These are phyloP conservation scores for Claviceps sp. DNA, from an alignment of 2,329 filamentous ascomycete species.

Conservation along the genomic window DNA sequence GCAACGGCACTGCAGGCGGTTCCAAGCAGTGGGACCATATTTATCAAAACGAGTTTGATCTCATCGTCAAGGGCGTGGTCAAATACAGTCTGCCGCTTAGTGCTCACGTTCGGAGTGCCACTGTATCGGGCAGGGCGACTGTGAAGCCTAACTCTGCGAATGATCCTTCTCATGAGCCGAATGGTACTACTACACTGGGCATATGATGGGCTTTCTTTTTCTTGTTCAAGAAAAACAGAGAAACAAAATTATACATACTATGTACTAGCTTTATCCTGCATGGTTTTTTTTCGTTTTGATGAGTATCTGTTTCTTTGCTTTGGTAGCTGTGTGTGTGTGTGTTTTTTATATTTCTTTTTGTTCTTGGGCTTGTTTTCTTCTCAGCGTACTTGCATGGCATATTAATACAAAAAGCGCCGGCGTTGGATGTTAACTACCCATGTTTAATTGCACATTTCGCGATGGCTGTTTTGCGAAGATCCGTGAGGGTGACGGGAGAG, in stretches of 20 bases:
- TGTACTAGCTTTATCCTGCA: background rate
- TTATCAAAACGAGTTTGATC: constrained; percentile 79
- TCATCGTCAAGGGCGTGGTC: constrained; percentile 82
- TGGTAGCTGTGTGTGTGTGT: background rate
- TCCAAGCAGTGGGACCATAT: constrained; percentile 82
- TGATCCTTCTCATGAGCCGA: constrained; percentile 51
- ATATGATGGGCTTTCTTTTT: background rate
- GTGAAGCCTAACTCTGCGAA: constrained; percentile 52
- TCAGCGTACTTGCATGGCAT: constrained; percentile 24
- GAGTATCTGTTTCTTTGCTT: background rate
- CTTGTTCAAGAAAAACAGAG: background rate
- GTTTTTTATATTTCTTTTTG: background rate
- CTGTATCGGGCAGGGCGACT: constrained; percentile 44
- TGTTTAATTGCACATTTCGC: constrained; percentile 16
- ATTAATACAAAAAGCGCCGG: constrained; percentile 16
- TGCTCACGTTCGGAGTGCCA: constrained; percentile 43
- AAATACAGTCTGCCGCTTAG: constrained; percentile 62
- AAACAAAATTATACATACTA: background rate
- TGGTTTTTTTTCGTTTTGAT: background rate
- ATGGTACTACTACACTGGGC: constrained; percentile 49
- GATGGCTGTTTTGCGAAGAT: constrained; percentile 13
- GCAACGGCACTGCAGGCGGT: constrained; percentile 79
- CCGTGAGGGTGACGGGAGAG: constrained; percentile 8
- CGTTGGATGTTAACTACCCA: constrained; percentile 17
- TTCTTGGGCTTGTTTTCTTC: constrained; percentile 15